Conservation (phyloP, 108 stramenopile species). For the Skeletonema potamos region DNA sequence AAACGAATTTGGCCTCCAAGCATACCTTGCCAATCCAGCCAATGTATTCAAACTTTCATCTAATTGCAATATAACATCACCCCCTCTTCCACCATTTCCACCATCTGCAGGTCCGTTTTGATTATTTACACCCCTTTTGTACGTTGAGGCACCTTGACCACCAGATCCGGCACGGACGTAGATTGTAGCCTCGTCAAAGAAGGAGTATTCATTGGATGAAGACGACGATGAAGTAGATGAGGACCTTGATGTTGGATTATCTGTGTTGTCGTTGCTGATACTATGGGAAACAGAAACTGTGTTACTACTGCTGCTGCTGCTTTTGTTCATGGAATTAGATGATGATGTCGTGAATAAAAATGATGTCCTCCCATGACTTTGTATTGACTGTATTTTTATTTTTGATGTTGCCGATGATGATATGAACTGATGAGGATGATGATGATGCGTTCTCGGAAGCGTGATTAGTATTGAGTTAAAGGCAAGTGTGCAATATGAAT, state of each 20-base stretch:
- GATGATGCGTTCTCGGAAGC: too few species aligned
- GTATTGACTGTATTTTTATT: too few species aligned
- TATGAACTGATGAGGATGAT: too few species aligned
- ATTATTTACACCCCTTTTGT: constrained; percentile 61
- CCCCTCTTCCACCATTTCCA: constrained; percentile 93
- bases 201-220: constrained; percentile 74
- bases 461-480: too few species aligned
- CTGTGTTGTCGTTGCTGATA: neutral
- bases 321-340: too few species aligned
- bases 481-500: too few species aligned
- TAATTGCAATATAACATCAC: constrained; percentile 77
- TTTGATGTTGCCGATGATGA: too few species aligned
- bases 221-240: neutral
- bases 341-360: too few species aligned
- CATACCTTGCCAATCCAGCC: constrained; percentile 69
- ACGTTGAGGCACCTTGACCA: constrained; percentile 84
- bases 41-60: constrained; percentile 91
- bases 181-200: constrained; percentile 86
- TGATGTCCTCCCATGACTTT: too few species aligned
- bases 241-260: constrained; percentile 5
- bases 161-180: constrained; percentile 84
- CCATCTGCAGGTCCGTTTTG: constrained; percentile 92
- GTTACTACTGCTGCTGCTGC: too few species aligned
- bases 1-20: constrained; percentile 80
- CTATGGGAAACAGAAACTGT: too few species aligned